These are phyloP conservation scores for Aspergillus sp. DNA, from an alignment of 2,329 filamentous ascomycete genomes.

Conservation along the genomic window DNA sequence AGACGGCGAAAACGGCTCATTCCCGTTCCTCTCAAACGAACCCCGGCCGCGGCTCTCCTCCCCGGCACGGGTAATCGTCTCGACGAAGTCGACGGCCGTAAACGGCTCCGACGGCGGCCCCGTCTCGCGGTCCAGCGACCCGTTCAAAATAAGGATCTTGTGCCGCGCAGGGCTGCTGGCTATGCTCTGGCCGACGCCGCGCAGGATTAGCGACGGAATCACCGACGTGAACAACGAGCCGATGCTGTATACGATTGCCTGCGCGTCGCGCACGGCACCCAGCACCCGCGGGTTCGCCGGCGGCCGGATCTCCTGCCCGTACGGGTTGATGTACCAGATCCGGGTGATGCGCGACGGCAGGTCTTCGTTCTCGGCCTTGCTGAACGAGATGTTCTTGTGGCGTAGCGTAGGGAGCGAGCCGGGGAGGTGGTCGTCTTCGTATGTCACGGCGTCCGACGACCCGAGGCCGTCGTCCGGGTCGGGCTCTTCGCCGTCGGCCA, in stretches of 20 bases:
- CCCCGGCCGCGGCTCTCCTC: conserved; percentile 52
- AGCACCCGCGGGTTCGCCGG: conserved; percentile 73
- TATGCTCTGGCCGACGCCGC: conserved; percentile 61
- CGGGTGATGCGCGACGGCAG: conserved; percentile 67
- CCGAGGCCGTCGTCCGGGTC: conserved; percentile 18
- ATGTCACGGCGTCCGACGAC: conserved; percentile 24
- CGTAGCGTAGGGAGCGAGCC: conserved; percentile 69
- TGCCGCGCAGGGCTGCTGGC: conserved; percentile 43
- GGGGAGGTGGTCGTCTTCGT: conserved; percentile 39
- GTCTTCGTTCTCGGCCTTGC: conserved; percentile 70
- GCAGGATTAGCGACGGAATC: conserved; percentile 69
- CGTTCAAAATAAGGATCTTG: conserved; percentile 80
- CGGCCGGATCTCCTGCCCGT: conserved; percentile 89
- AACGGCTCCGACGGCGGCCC: conserved; percentile 58
- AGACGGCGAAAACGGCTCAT: not conserved
- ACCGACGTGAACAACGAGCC: conserved; percentile 90
- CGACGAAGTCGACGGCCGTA: conserved; percentile 70
- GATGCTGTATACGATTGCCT: conserved; percentile 78
- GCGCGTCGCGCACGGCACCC: conserved; percentile 53
- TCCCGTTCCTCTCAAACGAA: conserved; percentile 1
- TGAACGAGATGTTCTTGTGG: conserved; percentile 72
- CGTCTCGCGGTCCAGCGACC: conserved; percentile 75
- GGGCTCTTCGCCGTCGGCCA: conserved; percentile 24
- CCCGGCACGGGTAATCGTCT: conserved; percentile 66
- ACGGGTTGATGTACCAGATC: conserved; percentile 97